A percentile compares a stretch with the other conserved stretches of the same genome.
phyloP scores from a whole-genome alignment of 176 grass and related monocot genomes.

The Zoysia japonica region DNA sequence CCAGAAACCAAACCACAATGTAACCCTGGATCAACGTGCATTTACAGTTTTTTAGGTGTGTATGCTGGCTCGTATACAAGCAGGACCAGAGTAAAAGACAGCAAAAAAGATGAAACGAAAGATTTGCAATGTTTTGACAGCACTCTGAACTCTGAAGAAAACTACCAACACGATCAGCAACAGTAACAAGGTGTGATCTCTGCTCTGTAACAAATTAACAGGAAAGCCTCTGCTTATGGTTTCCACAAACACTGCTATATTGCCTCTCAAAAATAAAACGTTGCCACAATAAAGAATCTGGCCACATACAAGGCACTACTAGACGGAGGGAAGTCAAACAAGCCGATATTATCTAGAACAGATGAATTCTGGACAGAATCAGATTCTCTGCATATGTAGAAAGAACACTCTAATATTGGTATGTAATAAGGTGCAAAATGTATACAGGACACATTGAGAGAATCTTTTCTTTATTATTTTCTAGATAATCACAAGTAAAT shows the following conservation, averaged over 20 bases:
- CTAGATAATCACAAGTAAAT: slow-evolving; percentile 51
- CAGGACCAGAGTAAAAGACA: background rate
- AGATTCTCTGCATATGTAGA: slow-evolving; percentile 17
- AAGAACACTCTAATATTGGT: background rate
- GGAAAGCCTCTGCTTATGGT: background rate
- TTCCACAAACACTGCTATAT: background rate
- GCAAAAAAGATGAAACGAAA: background rate
- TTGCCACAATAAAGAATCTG: background rate
- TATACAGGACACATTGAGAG: slow-evolving; percentile 16
- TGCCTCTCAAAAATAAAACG: background rate
- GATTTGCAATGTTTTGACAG: background rate
- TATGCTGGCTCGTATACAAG: background rate
- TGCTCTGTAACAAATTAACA: background rate
- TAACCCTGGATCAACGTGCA: background rate
- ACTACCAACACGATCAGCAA: background rate
- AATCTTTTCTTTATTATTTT: slow-evolving; percentile 38
- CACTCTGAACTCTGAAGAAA: background rate
- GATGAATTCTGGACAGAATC: slow-evolving; percentile 5
- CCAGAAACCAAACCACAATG: background rate
- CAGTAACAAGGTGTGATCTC: background rate
- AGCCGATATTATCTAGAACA: slow-evolving; percentile 5
- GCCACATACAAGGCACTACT: background rate
- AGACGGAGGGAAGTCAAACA: background rate
- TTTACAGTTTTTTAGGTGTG: background rate
- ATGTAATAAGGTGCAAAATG: slow-evolving; percentile 13